Evolutionary conservation across 495 filamentous ascomycete species (phyloP).

Genomic region (Hypoxylon perforatum): DNA sequence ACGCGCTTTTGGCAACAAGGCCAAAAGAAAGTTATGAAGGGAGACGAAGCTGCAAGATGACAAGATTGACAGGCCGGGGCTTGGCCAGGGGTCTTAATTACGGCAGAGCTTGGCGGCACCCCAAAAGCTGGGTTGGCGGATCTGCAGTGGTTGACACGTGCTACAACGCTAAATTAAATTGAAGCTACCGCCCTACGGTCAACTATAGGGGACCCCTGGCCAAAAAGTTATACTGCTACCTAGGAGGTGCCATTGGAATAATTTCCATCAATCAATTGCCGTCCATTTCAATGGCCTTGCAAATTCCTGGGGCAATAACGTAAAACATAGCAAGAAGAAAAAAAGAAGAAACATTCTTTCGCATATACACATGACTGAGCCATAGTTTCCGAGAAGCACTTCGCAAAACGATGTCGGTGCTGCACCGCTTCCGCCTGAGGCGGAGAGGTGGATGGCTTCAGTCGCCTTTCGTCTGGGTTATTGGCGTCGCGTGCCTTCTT

Average conservation of each 20-base stretch:
- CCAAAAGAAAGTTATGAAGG: no score
- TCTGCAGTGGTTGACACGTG: slow-evolving; percentile 1
- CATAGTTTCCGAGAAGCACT: background rate
- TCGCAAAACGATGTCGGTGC: slow-evolving; percentile 17
- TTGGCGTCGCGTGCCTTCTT: slow-evolving; percentile 42
- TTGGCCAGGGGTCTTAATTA: slow-evolving; percentile 22
- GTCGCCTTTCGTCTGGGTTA: slow-evolving; percentile 42
- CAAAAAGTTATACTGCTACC: background rate
- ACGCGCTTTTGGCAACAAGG: no score
- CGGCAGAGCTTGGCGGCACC: slow-evolving; percentile 22
- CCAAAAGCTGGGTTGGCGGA: slow-evolving; percentile 10
- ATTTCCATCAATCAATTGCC: slow-evolving; percentile 1
- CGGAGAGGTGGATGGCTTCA: slow-evolving; percentile 41
- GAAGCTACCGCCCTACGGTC: no score
- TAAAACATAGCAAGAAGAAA: slow-evolving; percentile 2
- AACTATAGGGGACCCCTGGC: slow-evolving; percentile 8
- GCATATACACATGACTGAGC: slow-evolving; percentile 21
- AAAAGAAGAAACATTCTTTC: slow-evolving; percentile 2
- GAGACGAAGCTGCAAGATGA: no score
- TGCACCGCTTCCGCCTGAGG: slow-evolving; percentile 40
- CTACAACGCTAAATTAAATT: slow-evolving; percentile 1
- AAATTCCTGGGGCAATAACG: background rate
- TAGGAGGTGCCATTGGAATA: no score
- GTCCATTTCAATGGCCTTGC: slow-evolving; percentile 9
- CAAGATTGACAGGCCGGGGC: no score